phyloP scores from a whole-genome alignment of 176 grass and related monocot species.

The Luzula sylvatica region DNA sequence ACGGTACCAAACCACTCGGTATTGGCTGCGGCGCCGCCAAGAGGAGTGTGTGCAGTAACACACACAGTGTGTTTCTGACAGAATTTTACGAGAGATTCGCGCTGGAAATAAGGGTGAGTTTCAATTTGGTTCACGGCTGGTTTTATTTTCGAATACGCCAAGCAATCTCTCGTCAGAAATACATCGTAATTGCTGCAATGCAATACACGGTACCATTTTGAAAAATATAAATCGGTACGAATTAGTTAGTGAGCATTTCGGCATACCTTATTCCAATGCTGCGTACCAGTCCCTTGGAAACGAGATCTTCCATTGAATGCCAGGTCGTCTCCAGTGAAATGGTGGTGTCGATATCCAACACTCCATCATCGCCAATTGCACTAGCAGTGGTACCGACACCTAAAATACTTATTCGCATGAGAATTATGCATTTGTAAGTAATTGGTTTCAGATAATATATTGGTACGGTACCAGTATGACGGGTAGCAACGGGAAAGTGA shows the following conservation, averaged over 20 bases:
- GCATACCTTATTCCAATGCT: constrained; percentile 86
- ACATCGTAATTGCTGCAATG: constrained; percentile 93
- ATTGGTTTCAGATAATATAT: neutral
- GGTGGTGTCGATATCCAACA: constrained; percentile 86
- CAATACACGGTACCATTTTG: neutral
- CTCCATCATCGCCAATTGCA: constrained; percentile 68
- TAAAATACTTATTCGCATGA: neutral
- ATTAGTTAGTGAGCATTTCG: neutral
- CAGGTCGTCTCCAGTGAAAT: constrained; percentile 94
- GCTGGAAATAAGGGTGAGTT: constrained; percentile 80
- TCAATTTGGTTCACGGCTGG: constrained; percentile 93
- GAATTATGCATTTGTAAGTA: too few species aligned
- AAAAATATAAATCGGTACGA: neutral
- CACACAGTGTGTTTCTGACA: constrained; percentile 90
- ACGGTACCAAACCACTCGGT: constrained; percentile 66
- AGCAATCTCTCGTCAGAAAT: constrained; percentile 75
- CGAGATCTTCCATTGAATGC: constrained; percentile 96
- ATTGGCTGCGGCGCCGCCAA: constrained; percentile 71
- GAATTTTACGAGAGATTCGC: constrained; percentile 86
- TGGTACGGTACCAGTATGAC: constrained; percentile 45
- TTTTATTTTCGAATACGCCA: constrained; percentile 90
- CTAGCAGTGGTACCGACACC: constrained; percentile 70
- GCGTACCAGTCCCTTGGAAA: constrained; percentile 55
- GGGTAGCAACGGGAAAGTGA: constrained; percentile 70
- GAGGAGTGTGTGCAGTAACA: constrained; percentile 76